Evolutionary conservation across 768 basidiomycete species (phyloP), one percentile per base, ranked within the genome.

Genomic region (Naematelia encephala): DNA sequence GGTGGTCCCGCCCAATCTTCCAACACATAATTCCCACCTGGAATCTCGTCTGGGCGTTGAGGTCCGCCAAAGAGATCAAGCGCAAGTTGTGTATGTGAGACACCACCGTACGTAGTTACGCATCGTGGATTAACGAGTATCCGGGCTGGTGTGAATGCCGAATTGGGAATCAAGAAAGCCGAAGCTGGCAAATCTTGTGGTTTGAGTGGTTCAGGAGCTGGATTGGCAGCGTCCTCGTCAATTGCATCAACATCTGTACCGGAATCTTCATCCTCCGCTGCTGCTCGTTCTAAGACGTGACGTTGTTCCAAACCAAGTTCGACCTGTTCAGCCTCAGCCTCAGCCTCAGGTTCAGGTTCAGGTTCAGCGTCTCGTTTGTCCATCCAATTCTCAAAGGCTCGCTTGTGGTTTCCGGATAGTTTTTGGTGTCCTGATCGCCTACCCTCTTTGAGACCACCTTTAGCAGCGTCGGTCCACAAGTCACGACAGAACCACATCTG

Each of bases 401-500:
- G 56, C 55, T 72, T 76, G 28, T 69, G 62, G 50, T 62, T 54
- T 16, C 61, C 59, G 53, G 57, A 21, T 49, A 70, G 23, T 29
- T 67, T 64, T 47, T 67, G 56, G 46, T 67, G 61, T 49, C 73
- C 67, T 39, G 66, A 64, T 27, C 73, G 73, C 30, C 70, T 70
- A 30, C 74, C 74, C 19, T 66, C 67, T 59, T 77, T 78, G 53
- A 80, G 63, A 21, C 86, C 87, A 50, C 89, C 88, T 25, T 82
- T 80, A 0, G 94, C 94, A 47, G 87, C 87, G 63, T 84, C 83
- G n/a, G 91, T 83, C 96, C 96, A 99, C 39, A 99, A 81, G 77
- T 99, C 96, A 34, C 96, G 80, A 69, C 96, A 99, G 80, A 99
- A 98, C 89, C 90, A 98, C 29, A 93, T 91, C 77, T 99, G 96